These are phyloP conservation scores for Limtongozyma cylindracea DNA, from an alignment of 805 yeast species.

Conservation along the genomic window DNA sequence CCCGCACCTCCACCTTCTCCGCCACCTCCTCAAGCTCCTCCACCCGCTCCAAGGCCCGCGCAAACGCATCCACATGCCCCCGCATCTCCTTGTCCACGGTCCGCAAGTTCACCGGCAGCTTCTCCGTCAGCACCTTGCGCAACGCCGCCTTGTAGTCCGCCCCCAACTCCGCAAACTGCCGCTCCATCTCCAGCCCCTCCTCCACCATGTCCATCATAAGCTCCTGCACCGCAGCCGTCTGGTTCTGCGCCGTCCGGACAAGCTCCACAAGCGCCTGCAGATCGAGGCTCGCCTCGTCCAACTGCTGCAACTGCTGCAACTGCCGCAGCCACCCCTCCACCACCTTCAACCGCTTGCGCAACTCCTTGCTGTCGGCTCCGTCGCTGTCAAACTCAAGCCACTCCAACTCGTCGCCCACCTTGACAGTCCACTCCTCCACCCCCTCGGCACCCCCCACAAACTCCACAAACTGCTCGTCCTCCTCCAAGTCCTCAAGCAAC, in stretches of 20 bases:
- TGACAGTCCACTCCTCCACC: slow-evolving; percentile 6
- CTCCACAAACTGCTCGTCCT: slow-evolving; percentile 3
- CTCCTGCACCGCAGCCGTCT: slow-evolving; percentile 7
- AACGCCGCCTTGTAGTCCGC: slow-evolving; percentile 6
- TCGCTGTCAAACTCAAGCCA: slow-evolving; percentile 52
- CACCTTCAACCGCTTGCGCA: slow-evolving; percentile 16
- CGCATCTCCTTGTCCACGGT: slow-evolving; percentile 5
- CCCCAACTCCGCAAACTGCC: slow-evolving; percentile 5
- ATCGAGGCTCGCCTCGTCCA: too few species aligned
- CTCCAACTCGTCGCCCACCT: slow-evolving; percentile 27
- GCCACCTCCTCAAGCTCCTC: slow-evolving; percentile 7
- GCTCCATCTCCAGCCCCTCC: too few species aligned
- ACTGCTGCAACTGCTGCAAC: slow-evolving; percentile 13
- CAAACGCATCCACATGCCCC: slow-evolving; percentile 8
- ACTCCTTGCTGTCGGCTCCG: slow-evolving; percentile 7
- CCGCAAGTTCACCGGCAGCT: slow-evolving; percentile 6
- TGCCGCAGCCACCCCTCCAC: slow-evolving; percentile 19
- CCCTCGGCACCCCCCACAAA: slow-evolving; percentile 14
- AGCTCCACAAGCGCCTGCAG: slow-evolving; percentile 4
- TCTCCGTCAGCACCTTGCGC: slow-evolving; percentile 5
- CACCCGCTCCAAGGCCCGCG: slow-evolving; percentile 8
- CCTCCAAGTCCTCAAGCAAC: slow-evolving; percentile 26
- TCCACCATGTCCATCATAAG: too few species aligned
- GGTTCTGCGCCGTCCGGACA: slow-evolving; percentile 25
- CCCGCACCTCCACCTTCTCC: slow-evolving; percentile 2